Evolutionary conservation across 768 basidiomycete species (phyloP).

Genomic region (Mycena indigotica): DNA sequence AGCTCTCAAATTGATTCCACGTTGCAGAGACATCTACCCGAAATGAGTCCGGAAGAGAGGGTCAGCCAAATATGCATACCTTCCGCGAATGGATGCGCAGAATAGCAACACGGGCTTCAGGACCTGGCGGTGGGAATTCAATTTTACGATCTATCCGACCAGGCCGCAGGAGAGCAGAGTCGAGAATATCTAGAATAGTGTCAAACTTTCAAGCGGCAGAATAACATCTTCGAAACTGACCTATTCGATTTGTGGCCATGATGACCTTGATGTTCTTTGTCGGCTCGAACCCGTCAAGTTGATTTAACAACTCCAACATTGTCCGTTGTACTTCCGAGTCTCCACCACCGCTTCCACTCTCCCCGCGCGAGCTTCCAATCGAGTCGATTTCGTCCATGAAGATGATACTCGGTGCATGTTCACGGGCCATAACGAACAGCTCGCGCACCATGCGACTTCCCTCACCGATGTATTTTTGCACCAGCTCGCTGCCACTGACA

Average conservation of each 20-base stretch:
- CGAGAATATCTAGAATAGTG: slow-evolving; percentile 74
- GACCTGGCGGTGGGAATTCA: slow-evolving; percentile 97
- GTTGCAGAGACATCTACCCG: slow-evolving; percentile 90
- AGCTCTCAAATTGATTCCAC: slow-evolving; percentile 94
- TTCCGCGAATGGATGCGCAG: slow-evolving; percentile 96
- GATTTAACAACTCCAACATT: slow-evolving; percentile 87
- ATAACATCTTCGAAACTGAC: slow-evolving; percentile 36
- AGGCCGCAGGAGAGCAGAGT: slow-evolving; percentile 88
- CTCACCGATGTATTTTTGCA: slow-evolving; percentile 98
- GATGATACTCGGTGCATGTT: slow-evolving; percentile 97
- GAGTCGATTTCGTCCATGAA: slow-evolving; percentile 99
- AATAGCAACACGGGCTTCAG: slow-evolving; percentile 96
- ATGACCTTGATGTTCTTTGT: slow-evolving; percentile 96
- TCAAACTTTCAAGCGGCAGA: background rate
- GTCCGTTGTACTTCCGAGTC: slow-evolving; percentile 91
- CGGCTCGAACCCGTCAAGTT: slow-evolving; percentile 90
- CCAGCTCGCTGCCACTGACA: slow-evolving; percentile 90
- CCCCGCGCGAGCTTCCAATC: slow-evolving; percentile 90
- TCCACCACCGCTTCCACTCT: slow-evolving; percentile 86
- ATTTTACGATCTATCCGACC: slow-evolving; percentile 97
- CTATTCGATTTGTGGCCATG: slow-evolving; percentile 98
- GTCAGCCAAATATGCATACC: slow-evolving; percentile 41
- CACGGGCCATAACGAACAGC: slow-evolving; percentile 96
- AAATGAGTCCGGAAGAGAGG: background rate
- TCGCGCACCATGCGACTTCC: slow-evolving; percentile 96